These are phyloP conservation scores for Coemansia sp. DNA, from an alignment of 192 early-diverging fungal genomes.

Conservation along the genomic window DNA sequence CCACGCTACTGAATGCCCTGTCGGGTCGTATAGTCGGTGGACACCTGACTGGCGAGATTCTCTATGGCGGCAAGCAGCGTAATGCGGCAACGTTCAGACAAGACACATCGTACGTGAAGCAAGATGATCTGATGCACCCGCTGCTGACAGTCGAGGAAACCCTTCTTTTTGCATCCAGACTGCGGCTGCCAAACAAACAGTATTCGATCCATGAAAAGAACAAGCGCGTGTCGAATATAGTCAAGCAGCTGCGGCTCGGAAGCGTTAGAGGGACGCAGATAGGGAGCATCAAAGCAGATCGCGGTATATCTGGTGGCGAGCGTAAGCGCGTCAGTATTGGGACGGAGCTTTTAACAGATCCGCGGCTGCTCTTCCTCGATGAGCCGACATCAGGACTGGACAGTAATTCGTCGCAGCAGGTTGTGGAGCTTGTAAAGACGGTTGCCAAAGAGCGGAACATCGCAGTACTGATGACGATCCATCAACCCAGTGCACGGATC, in stretches of 20 bases:
- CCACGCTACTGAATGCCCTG: constrained; percentile 81
- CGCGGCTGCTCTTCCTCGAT: constrained; percentile 55
- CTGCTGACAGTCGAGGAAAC: constrained; percentile 77
- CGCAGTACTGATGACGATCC: constrained; percentile 83
- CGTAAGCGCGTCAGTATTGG: constrained; percentile 56
- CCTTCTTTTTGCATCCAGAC: constrained; percentile 67
- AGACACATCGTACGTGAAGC: constrained; percentile 51
- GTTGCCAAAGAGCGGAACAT: constrained; percentile 59
- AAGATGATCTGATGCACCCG: constrained; percentile 59
- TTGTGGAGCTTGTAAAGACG: constrained; percentile 61
- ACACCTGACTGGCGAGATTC: constrained; percentile 54
- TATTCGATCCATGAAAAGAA: constrained; percentile 55
- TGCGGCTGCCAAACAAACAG: constrained; percentile 61
- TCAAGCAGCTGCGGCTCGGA: constrained; percentile 65
- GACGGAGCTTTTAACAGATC: constrained; percentile 55
- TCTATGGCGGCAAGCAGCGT: constrained; percentile 50
- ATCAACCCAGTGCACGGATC: constrained; percentile 84
- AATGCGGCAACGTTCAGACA: constrained; percentile 39
- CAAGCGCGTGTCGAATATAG: constrained; percentile 60
- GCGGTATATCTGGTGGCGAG: constrained; percentile 59
- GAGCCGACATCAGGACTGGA: constrained; percentile 71
- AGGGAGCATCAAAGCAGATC: constrained; percentile 34
- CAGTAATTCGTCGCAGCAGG: constrained; percentile 62
- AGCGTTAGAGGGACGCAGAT: constrained; percentile 57
- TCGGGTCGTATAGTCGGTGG: constrained; percentile 67